These are phyloP conservation scores for Trichosanthes truncata DNA, from an alignment of 306 rosid genomes.

Conservation along the genomic window DNA sequence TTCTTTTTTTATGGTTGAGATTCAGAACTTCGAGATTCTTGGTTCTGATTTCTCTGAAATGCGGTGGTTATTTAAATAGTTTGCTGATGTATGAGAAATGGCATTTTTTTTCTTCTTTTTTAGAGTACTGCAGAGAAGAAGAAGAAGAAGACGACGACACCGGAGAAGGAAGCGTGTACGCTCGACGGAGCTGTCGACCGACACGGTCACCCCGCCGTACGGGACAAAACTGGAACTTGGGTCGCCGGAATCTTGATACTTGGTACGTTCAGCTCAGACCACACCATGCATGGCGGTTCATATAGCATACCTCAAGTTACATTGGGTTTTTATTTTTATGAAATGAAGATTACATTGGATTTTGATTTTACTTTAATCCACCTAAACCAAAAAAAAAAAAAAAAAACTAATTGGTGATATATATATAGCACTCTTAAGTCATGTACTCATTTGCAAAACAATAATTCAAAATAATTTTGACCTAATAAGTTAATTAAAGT, in stretches of 20 bases:
- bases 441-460: too few relatives aligned
- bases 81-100: neutral
- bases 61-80: neutral
- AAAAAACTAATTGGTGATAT: too few relatives aligned
- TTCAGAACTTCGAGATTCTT: neutral
- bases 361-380: neutral
- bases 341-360: neutral
- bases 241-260: constrained; percentile 47
- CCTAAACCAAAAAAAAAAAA: too few relatives aligned
- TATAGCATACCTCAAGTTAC: neutral
- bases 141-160: neutral
- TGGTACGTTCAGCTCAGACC: constrained; percentile 16
- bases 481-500: too few relatives aligned
- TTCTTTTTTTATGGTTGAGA: neutral
- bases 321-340: too few relatives aligned
- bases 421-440: too few relatives aligned
- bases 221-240: constrained; percentile 46
- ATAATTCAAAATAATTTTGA: too few relatives aligned
- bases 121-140: constrained; percentile 21
- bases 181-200: constrained; percentile 54
- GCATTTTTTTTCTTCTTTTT: neutral
- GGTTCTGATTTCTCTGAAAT: neutral
- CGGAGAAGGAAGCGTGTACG: constrained; percentile 17
- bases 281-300: neutral
- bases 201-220: constrained; percentile 45